These are phyloP conservation scores for Xylaria acuta DNA, from an alignment of 495 filamentous ascomycete genomes.

Conservation along the genomic window DNA sequence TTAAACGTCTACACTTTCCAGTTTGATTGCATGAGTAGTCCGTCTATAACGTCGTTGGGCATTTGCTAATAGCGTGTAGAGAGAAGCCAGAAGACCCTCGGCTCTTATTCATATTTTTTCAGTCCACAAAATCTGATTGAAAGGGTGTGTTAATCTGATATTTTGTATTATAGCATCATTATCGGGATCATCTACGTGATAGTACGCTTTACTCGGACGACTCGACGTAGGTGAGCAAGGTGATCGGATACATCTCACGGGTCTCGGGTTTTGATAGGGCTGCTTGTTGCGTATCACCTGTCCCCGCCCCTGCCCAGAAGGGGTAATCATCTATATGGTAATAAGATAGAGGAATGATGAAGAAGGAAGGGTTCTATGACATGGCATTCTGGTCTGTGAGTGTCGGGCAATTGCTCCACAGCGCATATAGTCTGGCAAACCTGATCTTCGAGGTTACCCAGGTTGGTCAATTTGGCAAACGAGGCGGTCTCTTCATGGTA, in stretches of 20 bases:
- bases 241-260: constrained; percentile 45
- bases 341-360: constrained; percentile 48
- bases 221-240: constrained; percentile 40
- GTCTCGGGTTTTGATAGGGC: constrained; percentile 35
- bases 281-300: constrained; percentile 44
- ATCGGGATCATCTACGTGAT: no score
- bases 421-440: not conserved
- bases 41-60: no score
- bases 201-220: no score
- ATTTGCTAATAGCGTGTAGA: no score
- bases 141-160: not conserved
- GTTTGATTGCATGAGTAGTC: no score
- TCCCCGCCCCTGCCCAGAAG: constrained; percentile 43
- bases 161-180: not conserved
- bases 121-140: not conserved
- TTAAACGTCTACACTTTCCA: no score
- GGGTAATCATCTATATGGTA: constrained; percentile 29
- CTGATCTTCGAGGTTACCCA: not conserved
- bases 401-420: constrained; percentile 35
- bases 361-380: constrained; percentile 44
- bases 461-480: not conserved
- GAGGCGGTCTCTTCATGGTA: no score
- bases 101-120: not conserved
- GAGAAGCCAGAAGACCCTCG: not conserved
- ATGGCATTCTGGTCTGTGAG: constrained; percentile 50